Conservation (phyloP, 345 rosid species). For the Gossypium turneri region DNA sequence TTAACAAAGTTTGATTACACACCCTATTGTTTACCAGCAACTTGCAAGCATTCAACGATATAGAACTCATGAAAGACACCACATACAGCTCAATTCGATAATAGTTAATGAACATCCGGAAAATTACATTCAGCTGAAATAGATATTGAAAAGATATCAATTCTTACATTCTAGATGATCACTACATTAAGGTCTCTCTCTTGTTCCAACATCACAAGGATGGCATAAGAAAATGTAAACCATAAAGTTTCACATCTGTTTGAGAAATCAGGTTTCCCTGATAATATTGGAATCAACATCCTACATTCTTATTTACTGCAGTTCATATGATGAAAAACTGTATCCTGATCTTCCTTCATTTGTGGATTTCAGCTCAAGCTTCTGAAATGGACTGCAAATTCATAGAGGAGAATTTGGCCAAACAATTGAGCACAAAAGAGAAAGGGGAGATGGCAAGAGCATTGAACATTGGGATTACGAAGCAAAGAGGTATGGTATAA, state of each 20-base stretch:
- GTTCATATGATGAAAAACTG: conserved; percentile 78
- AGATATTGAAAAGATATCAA: not conserved
- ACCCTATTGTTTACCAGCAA: not conserved
- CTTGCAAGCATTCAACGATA: not conserved
- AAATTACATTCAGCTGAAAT: not conserved
- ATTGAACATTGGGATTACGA: not conserved
- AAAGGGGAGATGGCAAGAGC: not conserved
- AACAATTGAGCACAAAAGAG: not conserved
- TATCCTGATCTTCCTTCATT: conserved; percentile 72
- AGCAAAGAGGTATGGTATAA: not conserved
- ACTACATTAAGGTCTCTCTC: not conserved
- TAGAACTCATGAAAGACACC: not conserved
- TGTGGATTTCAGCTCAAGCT: conserved; percentile 78
- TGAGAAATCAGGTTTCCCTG: not conserved
- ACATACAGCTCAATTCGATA: not conserved
- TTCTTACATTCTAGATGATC: not conserved
- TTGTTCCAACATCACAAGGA: not conserved
- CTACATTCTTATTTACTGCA: conserved; percentile 40
- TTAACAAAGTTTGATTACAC: not conserved
- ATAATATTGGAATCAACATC: conserved; percentile 2
- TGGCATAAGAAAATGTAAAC: not conserved
- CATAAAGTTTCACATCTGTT: not conserved
- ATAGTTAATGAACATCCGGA: not conserved
- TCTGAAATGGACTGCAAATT: conserved; percentile 80
- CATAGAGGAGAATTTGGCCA: conserved; percentile 9